phyloP scores from a whole-genome alignment of 2,329 filamentous ascomycete genomes.

The Chaetomium sp. region DNA sequence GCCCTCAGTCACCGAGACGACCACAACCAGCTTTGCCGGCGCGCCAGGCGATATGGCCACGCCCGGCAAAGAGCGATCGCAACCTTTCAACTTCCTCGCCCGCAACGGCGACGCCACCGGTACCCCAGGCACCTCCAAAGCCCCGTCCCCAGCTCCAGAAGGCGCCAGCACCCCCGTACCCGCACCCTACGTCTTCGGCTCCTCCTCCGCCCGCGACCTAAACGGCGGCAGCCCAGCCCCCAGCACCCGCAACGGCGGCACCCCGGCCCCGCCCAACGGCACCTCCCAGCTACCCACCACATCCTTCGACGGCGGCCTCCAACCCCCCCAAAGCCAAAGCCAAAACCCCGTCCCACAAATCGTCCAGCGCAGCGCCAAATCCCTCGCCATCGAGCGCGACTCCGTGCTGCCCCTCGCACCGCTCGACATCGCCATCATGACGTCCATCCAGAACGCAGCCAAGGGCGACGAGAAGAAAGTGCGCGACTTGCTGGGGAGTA shows the following conservation, averaged over 20 bases:
- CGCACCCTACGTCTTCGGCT: conserved; percentile 50
- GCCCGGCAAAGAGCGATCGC: conserved; percentile 56
- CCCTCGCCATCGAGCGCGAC: conserved; percentile 65
- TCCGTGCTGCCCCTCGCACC: conserved; percentile 74
- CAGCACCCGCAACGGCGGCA: conserved; percentile 41
- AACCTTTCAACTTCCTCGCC: conserved; percentile 62
- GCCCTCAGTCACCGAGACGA: conserved; percentile 46
- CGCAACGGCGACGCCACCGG: conserved; percentile 65
- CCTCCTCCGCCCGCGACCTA: conserved; percentile 35
- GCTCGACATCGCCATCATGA: conserved; percentile 83
- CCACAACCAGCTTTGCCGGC: conserved; percentile 37
- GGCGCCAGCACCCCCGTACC: conserved; percentile 60
- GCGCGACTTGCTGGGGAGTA: conserved; percentile 79
- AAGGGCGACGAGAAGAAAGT: conserved; percentile 88
- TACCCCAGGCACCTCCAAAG: conserved; percentile 78
- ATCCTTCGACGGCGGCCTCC: conserved; percentile 9
- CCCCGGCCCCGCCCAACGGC: conserved; percentile 34
- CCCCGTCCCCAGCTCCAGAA: conserved; percentile 82
- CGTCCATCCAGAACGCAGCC: conserved; percentile 79
- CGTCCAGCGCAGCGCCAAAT: conserved; percentile 41
- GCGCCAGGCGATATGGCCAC: conserved; percentile 47
- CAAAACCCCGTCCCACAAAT: background rate
- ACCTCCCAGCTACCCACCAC: conserved; percentile 12
- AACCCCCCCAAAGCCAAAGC: background rate
- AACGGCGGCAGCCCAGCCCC: conserved; percentile 46